These are phyloP conservation scores for Gloeopeniophorella convolvens DNA, from an alignment of 768 basidiomycete genomes.

Conservation along the genomic window DNA sequence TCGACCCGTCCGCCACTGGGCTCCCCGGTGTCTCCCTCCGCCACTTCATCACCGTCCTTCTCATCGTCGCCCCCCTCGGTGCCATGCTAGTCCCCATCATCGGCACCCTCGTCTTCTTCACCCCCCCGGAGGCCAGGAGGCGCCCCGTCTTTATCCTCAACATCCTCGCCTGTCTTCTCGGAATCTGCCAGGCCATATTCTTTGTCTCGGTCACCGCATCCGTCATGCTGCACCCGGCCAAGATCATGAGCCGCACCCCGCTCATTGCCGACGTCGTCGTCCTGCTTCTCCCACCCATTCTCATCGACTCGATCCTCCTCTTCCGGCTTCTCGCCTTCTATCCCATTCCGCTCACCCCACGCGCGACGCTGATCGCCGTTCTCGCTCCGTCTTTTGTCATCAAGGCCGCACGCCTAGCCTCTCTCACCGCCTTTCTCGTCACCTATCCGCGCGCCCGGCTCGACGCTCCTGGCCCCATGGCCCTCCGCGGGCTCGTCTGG, in stretches of 20 bases:
- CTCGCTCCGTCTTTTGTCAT: slow-evolving; percentile 1
- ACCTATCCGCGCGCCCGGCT: slow-evolving; percentile 10
- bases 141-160: slow-evolving; percentile 21
- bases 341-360: slow-evolving; percentile 17
- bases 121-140: slow-evolving; percentile 7
- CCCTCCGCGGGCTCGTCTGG: slow-evolving; percentile 12
- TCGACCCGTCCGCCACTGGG: background rate
- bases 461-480: slow-evolving; percentile 1
- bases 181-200: slow-evolving; percentile 15
- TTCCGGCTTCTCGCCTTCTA: slow-evolving; percentile 20
- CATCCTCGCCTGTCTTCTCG: slow-evolving; percentile 17
- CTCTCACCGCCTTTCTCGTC: slow-evolving; percentile 13
- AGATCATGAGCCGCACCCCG: background rate
- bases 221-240: slow-evolving; percentile 6
- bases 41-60: slow-evolving; percentile 15
- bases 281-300: slow-evolving; percentile 15
- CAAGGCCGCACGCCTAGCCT: slow-evolving; percentile 14
- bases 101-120: slow-evolving; percentile 15
- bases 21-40: background rate
- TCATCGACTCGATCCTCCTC: slow-evolving; percentile 16
- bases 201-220: background rate
- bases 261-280: background rate
- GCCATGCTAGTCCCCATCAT: slow-evolving; percentile 15
- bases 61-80: slow-evolving; percentile 18
- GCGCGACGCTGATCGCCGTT: slow-evolving; percentile 5